Conservation (phyloP, 106 monocot genomes). For the Dendrobium nobile region DNA sequence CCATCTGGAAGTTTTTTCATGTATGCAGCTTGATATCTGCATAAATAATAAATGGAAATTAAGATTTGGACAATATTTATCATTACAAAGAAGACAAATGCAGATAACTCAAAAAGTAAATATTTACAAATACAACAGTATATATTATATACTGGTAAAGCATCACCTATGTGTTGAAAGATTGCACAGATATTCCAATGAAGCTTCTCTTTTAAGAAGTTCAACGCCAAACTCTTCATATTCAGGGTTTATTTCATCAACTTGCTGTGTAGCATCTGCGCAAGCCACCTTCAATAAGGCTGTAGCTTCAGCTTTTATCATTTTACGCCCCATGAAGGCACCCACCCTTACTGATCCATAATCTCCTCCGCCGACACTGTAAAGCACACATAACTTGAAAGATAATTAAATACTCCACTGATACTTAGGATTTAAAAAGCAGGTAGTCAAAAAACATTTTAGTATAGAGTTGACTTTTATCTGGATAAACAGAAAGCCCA, state of each 20-base stretch:
- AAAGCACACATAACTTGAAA: background rate
- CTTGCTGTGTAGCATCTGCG: slow-evolving; percentile 12
- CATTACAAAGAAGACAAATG: background rate
- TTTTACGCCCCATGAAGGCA: slow-evolving; percentile 88
- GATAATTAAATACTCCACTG: background rate
- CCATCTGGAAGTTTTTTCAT: slow-evolving; percentile 63
- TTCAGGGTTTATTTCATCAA: slow-evolving; percentile 36
- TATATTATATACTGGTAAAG: background rate
- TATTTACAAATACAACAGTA: background rate
- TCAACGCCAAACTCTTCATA: slow-evolving; percentile 62
- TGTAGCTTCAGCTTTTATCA: slow-evolving; percentile 67
- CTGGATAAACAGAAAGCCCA: background rate
- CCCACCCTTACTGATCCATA: slow-evolving; percentile 98
- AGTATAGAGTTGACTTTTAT: background rate
- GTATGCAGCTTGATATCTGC: slow-evolving; percentile 83
- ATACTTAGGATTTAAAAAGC: background rate
- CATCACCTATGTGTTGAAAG: slow-evolving; percentile 79
- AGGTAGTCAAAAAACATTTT: background rate
- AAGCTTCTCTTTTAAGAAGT: slow-evolving; percentile 66
- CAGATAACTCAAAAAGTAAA: background rate
- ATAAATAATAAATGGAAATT: slow-evolving; percentile 8
- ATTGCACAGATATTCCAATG: slow-evolving; percentile 81
- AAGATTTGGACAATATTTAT: background rate
- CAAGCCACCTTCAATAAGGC: slow-evolving; percentile 27
- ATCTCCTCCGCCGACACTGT: slow-evolving; percentile 91